Evolutionary conservation across 371 early-diverging fungal species (phyloP).

Genomic region (Lichtheimia ramosa): DNA sequence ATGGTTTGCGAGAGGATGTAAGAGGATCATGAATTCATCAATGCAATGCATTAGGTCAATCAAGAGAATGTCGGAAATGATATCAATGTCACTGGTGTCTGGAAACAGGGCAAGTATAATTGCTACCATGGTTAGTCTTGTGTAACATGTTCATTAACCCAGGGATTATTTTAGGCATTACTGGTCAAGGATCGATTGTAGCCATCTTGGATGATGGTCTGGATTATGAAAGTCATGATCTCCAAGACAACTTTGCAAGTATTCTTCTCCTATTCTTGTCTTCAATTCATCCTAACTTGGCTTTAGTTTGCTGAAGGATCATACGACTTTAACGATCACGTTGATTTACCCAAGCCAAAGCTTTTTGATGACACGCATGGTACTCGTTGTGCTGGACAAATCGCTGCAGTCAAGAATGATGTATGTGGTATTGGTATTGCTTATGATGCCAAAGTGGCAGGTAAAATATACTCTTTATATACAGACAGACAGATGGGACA

Average conservation of each 20-base stretch:
- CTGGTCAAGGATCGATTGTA: slow-evolving; percentile 84
- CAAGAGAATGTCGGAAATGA: slow-evolving; percentile 69
- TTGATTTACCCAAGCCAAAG: slow-evolving; percentile 73
- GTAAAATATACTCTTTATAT: slow-evolving; percentile 31
- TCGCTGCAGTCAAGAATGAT: slow-evolving; percentile 87
- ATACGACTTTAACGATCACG: slow-evolving; percentile 91
- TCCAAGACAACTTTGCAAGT: slow-evolving; percentile 87
- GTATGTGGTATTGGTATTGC: slow-evolving; percentile 97
- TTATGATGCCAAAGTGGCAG: slow-evolving; percentile 84
- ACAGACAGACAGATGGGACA: too few relatives aligned
- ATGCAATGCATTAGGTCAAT: slow-evolving; percentile 62
- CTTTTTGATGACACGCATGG: slow-evolving; percentile 89
- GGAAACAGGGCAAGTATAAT: slow-evolving; percentile 70
- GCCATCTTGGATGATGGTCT: slow-evolving; percentile 96
- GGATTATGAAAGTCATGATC: slow-evolving; percentile 82
- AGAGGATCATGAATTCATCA: background rate
- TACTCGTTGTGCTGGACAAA: slow-evolving; percentile 97
- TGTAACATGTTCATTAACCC: background rate
- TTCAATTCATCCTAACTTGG: too few relatives aligned
- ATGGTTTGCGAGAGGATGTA: slow-evolving; percentile 16
- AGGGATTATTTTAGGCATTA: slow-evolving; percentile 54
- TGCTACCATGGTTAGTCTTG: background rate
- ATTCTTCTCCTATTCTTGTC: background rate
- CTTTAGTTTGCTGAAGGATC: slow-evolving; percentile 75
- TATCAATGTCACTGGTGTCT: slow-evolving; percentile 91